These are phyloP conservation scores for Mrakiaceae sp. DNA, from an alignment of 1,284 basidiomycete genomes.

Conservation along the genomic window DNA sequence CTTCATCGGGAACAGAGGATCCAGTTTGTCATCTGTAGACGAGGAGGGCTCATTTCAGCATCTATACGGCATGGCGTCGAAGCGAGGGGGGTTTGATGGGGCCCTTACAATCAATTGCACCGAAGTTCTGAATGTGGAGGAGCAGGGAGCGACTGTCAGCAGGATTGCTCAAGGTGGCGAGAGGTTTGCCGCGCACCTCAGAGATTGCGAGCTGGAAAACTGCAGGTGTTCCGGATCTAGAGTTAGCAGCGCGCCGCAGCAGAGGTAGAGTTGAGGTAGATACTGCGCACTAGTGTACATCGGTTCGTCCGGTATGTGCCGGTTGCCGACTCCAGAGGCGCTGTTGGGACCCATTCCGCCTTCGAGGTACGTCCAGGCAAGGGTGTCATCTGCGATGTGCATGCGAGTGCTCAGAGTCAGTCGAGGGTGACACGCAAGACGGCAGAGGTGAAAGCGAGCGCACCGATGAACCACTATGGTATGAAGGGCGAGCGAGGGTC, in stretches of 20 bases:
- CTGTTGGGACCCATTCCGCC: slow-evolving; percentile 49
- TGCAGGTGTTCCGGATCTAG: slow-evolving; percentile 67
- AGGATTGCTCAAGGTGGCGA: too few relatives aligned
- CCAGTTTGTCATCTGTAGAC: not conserved
- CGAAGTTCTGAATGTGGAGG: too few relatives aligned
- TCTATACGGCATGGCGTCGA: too few relatives aligned
- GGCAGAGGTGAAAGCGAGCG: not conserved
- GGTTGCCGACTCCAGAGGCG: slow-evolving; percentile 52
- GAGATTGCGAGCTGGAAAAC: slow-evolving; percentile 67
- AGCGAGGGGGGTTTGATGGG: not conserved
- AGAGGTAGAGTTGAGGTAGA: too few relatives aligned
- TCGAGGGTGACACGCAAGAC: too few relatives aligned
- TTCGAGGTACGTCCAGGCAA: slow-evolving; percentile 51
- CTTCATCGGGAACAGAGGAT: slow-evolving; percentile 23
- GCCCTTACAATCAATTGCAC: slow-evolving; percentile 21
- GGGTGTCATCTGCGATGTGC: slow-evolving; percentile 35
- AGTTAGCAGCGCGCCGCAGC: not conserved
- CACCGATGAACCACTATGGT: slow-evolving; percentile 52
- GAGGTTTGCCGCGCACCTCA: too few relatives aligned
- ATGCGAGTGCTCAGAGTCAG: too few relatives aligned
- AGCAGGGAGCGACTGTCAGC: too few relatives aligned
- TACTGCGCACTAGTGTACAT: slow-evolving; percentile 37
- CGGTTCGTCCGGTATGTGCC: slow-evolving; percentile 72
- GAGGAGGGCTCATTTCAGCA: too few relatives aligned
- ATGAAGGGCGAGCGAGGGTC: too few relatives aligned